phyloP scores from a whole-genome alignment of 495 filamentous ascomycete species.

The Penicillium tannophilum region DNA sequence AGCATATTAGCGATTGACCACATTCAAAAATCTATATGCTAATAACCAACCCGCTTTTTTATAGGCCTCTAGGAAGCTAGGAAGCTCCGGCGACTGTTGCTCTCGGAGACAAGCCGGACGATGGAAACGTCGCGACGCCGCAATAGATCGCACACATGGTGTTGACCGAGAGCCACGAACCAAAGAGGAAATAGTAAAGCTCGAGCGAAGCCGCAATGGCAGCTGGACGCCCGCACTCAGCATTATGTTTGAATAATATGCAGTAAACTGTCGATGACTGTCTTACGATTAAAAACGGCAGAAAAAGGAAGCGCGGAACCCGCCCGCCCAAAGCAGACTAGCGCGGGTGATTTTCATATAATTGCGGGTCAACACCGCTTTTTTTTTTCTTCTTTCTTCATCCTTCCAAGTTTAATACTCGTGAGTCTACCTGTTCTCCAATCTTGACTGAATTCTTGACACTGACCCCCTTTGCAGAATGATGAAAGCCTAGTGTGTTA shows the following conservation, averaged over 20 bases:
- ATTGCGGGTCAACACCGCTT: slow-evolving; percentile 24
- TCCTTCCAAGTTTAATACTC: slow-evolving; percentile 98
- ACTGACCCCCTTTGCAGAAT: slow-evolving; percentile 66
- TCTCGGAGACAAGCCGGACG: slow-evolving; percentile 26
- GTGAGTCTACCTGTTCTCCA: slow-evolving; percentile 57
- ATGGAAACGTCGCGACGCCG: slow-evolving; percentile 30
- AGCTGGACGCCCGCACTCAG: slow-evolving; percentile 9
- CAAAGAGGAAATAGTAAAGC: slow-evolving; percentile 39
- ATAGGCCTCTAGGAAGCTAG: slow-evolving; percentile 45
- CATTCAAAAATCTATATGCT: neutral
- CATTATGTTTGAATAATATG: slow-evolving; percentile 11
- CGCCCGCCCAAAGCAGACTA: slow-evolving; percentile 34
- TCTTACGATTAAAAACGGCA: slow-evolving; percentile 16
- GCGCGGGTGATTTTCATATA: slow-evolving; percentile 22
- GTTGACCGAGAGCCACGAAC: slow-evolving; percentile 23
- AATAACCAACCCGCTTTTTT: slow-evolving; percentile 50
- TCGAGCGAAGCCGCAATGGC: slow-evolving; percentile 22
- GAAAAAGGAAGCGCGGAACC: slow-evolving; percentile 27
- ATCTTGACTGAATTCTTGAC: slow-evolving; percentile 4
- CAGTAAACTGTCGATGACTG: neutral
- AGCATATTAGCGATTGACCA: slow-evolving; percentile 14
- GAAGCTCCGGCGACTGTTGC: slow-evolving; percentile 24
- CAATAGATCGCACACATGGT: slow-evolving; percentile 17
- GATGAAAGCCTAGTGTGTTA: slow-evolving; percentile 99
- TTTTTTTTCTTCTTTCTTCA: slow-evolving; percentile 64